Percentiles rank a stretch among this genome's conserved stretches.
Conservation (phyloP, 169 alveolate species). For the Theileria equi region DNA sequence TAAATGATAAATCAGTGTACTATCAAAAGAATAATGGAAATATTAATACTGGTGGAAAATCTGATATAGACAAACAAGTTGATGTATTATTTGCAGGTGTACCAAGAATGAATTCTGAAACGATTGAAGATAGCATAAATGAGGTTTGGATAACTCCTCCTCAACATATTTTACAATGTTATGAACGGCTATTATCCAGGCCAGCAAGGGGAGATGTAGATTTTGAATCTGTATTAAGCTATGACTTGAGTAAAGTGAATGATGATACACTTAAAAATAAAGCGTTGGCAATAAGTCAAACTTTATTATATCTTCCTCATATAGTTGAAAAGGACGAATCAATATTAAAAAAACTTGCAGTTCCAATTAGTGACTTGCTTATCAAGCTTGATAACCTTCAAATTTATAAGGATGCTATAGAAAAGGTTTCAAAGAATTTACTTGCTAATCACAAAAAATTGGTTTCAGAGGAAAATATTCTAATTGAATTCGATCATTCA, state of each 20-base stretch:
- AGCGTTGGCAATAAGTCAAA: conserved; percentile 22
- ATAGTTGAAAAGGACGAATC: conserved; percentile 25
- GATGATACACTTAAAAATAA: not conserved
- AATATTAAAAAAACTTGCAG: conserved; percentile 31
- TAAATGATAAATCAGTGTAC: not conserved
- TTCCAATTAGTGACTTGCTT: conserved; percentile 25
- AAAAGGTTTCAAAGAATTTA: not conserved
- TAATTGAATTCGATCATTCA: not conserved
- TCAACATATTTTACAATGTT: conserved; percentile 57
- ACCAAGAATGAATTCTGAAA: conserved; percentile 5
- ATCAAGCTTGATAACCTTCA: conserved; percentile 34
- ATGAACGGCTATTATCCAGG: conserved; percentile 33
- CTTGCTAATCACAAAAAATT: not conserved
- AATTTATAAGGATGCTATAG: conserved; percentile 29
- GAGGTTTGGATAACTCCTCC: conserved; percentile 53
- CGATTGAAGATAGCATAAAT: not conserved
- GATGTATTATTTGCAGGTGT: conserved; percentile 32
- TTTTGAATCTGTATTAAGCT: conserved; percentile 6
- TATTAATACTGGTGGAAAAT: not conserved
- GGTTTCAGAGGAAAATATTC: not conserved
- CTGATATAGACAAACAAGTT: not conserved
- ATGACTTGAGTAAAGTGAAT: conserved; percentile 19
- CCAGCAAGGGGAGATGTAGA: conserved; percentile 57
- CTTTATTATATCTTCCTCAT: conserved; percentile 37
- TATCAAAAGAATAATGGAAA: not conserved